phyloP scores from a whole-genome alignment of 176 grass and related monocot genomes.

The Musa schizocarpa region DNA sequence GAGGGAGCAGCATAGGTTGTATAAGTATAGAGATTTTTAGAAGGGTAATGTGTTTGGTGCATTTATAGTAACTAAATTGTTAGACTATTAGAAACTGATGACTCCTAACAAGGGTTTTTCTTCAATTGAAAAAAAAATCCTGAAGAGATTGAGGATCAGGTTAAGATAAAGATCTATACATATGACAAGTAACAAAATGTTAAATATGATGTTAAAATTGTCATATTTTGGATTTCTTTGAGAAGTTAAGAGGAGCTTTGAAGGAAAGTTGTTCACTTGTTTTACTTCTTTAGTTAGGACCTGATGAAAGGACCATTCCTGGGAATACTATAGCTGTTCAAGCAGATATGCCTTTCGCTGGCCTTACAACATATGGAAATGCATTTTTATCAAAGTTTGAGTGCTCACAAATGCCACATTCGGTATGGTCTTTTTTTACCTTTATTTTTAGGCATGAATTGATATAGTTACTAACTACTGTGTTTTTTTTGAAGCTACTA shows the following conservation, averaged over 20 bases:
- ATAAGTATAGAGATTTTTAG: too few species aligned
- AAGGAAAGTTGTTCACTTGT: constrained; percentile 1
- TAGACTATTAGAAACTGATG: too few species aligned
- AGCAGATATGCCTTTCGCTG: constrained; percentile 94
- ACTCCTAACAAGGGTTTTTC: too few species aligned
- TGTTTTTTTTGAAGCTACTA: constrained; percentile 52
- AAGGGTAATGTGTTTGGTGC: too few species aligned
- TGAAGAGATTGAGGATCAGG: too few species aligned
- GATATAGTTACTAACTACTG: not conserved
- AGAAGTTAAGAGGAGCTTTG: not conserved
- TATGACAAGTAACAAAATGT: too few species aligned
- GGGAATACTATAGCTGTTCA: constrained; percentile 95
- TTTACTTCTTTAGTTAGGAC: constrained; percentile 52
- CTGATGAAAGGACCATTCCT: constrained; percentile 90
- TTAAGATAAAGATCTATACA: too few species aligned
- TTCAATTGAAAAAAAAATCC: too few species aligned
- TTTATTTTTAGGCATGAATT: not conserved
- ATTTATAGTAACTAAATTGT: too few species aligned
- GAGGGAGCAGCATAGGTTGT: too few species aligned
- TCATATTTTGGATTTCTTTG: too few species aligned
- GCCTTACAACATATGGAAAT: constrained; percentile 88
- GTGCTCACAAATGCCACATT: constrained; percentile 98
- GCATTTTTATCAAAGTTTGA: constrained; percentile 98
- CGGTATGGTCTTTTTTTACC: constrained; percentile 41
- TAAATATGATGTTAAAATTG: too few species aligned